Percentiles rank a stretch among this genome's conserved stretches.
phyloP scores from a whole-genome alignment of 306 rosid genomes.

The Castanea crenata region DNA sequence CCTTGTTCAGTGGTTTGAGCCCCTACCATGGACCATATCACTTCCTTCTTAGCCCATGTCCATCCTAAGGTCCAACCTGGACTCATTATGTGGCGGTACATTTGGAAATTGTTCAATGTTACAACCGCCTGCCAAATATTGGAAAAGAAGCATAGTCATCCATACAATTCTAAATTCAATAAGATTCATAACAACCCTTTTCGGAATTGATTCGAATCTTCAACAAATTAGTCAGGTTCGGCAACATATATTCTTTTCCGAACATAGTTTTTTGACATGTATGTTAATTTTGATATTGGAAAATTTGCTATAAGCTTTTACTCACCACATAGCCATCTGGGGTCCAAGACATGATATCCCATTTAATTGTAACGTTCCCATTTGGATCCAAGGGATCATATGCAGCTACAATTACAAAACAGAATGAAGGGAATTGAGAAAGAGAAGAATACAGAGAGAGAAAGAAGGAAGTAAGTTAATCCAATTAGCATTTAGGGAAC shows the following conservation, averaged over 20 bases:
- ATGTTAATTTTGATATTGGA: too few species aligned
- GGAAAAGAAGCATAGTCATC: not conserved
- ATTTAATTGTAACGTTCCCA: slow-evolving; percentile 82
- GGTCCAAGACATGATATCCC: slow-evolving; percentile 97
- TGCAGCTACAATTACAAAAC: slow-evolving; percentile 45
- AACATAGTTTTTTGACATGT: too few species aligned
- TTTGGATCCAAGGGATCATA: slow-evolving; percentile 96
- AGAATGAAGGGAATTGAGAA: not conserved
- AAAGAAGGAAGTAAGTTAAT: not conserved
- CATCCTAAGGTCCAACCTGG: slow-evolving; percentile 95
- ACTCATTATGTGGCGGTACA: slow-evolving; percentile 83
- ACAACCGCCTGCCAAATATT: slow-evolving; percentile 54
- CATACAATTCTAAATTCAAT: not conserved
- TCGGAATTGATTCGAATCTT: too few species aligned
- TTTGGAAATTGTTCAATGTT: slow-evolving; percentile 79
- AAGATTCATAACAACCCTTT: not conserved
- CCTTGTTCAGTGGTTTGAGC: slow-evolving; percentile 95
- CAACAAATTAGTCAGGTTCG: too few species aligned
- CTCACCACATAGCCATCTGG: slow-evolving; percentile 92
- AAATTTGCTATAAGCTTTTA: not conserved
- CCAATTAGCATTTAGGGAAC: not conserved
- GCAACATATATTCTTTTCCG: too few species aligned
- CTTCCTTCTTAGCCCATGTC: slow-evolving; percentile 93
- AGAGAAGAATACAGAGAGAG: not conserved
- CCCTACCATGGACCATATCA: slow-evolving; percentile 78